Percentiles rank a stretch among this genome's conserved stretches.
phyloP scores from a whole-genome alignment of 1,284 basidiomycete genomes.

The Apiotrichum sp. region DNA sequence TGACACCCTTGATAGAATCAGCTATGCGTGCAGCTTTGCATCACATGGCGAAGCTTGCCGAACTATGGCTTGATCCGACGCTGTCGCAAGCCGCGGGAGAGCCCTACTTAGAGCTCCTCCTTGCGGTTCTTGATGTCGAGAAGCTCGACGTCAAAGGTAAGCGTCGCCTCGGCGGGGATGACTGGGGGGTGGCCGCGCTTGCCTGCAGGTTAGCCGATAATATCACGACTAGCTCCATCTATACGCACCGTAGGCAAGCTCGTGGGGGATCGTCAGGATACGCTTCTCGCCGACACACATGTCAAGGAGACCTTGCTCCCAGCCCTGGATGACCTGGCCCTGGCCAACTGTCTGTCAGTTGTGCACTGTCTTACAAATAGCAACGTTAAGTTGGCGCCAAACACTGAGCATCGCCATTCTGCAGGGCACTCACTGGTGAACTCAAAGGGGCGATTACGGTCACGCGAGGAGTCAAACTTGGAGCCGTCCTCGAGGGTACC shows the following conservation, averaged over 20 bases:
- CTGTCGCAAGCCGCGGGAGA: too few species aligned
- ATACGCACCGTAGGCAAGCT: constrained; percentile 70
- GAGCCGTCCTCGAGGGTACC: constrained; percentile 50
- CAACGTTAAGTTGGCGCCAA: too few species aligned
- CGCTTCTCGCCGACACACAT: constrained; percentile 91
- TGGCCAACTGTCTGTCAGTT: constrained; percentile 44
- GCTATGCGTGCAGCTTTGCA: too few species aligned
- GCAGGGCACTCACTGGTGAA: constrained; percentile 42
- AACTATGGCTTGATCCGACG: too few species aligned
- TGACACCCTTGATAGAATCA: too few species aligned
- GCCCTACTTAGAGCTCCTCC: constrained; percentile 29
- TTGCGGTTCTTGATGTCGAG: constrained; percentile 53
- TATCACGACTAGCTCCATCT: background rate
- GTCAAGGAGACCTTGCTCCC: constrained; percentile 51
- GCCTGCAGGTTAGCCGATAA: constrained; percentile 46
- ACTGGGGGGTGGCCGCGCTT: constrained; percentile 51
- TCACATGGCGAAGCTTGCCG: too few species aligned
- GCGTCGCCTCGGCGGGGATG: constrained; percentile 75
- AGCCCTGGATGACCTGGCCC: constrained; percentile 52
- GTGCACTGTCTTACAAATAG: too few species aligned
- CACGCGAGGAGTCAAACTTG: constrained; percentile 54
- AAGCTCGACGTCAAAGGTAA: constrained; percentile 86
- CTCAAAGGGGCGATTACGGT: constrained; percentile 52
- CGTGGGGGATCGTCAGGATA: constrained; percentile 74
- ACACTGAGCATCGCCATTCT: too few species aligned